phyloP scores from a whole-genome alignment of 768 basidiomycete genomes.

The Dioszegia crocea region DNA sequence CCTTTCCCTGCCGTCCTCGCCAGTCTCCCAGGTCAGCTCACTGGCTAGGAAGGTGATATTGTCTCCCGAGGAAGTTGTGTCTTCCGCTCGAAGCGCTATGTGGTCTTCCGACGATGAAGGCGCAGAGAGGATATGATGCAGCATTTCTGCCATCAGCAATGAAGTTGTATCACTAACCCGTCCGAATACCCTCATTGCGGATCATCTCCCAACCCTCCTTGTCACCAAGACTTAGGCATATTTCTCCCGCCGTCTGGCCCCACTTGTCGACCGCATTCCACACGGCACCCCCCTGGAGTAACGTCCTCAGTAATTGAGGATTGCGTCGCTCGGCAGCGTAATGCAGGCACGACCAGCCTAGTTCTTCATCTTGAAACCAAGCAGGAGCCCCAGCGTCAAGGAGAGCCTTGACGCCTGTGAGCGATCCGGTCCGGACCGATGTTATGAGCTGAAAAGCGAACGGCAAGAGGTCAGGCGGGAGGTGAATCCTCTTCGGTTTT shows the following conservation, averaged over 20 bases:
- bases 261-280: slow-evolving; percentile 92
- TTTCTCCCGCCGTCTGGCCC: slow-evolving; percentile 80
- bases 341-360: slow-evolving; percentile 79
- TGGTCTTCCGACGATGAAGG: slow-evolving; percentile 27
- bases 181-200: slow-evolving; percentile 85
- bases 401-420: slow-evolving; percentile 31
- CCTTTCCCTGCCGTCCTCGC: slow-evolving; percentile 73
- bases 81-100: slow-evolving; percentile 39
- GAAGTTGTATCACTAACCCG: slow-evolving; percentile 57
- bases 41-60: slow-evolving; percentile 65
- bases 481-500: neutral
- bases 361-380: slow-evolving; percentile 80
- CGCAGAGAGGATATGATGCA: slow-evolving; percentile 40
- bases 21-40: slow-evolving; percentile 63
- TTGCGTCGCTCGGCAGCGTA: slow-evolving; percentile 67
- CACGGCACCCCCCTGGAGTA: slow-evolving; percentile 76
- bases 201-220: slow-evolving; percentile 68
- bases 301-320: slow-evolving; percentile 59
- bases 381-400: slow-evolving; percentile 59
- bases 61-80: slow-evolving; percentile 47
- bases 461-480: slow-evolving; percentile 22
- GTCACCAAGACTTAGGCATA: slow-evolving; percentile 82
- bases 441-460: slow-evolving; percentile 26
- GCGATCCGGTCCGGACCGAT: slow-evolving; percentile 17
- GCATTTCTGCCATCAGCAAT: slow-evolving; percentile 42